Conservation (phyloP, 805 yeast genomes). For the Suhomyces sp. region DNA sequence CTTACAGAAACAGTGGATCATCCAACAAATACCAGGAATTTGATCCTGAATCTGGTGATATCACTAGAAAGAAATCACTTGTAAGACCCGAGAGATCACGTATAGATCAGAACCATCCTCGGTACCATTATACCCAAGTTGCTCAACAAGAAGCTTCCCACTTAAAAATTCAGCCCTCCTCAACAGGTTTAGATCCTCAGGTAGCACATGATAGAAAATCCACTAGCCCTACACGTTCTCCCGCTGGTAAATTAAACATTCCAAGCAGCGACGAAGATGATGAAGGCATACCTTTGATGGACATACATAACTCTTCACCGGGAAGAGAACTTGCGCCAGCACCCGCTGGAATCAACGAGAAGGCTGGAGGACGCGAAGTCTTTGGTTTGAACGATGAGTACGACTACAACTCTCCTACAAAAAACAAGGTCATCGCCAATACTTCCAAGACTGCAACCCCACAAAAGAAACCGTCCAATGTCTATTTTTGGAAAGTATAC, state of each 20-base stretch:
- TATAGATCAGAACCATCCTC: conserved; percentile 66
- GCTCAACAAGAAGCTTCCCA: conserved; percentile 64
- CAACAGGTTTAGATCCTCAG: conserved; percentile 67
- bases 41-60: conserved; percentile 38
- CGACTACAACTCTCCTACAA: conserved; percentile 23
- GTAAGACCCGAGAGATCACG: conserved; percentile 81
- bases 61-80: conserved; percentile 61
- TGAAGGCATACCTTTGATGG: conserved; percentile 45
- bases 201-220: conserved; percentile 22
- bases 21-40: conserved; percentile 35
- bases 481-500: conserved; percentile 73
- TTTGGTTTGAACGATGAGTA: conserved; percentile 63
- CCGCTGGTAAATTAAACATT: background rate
- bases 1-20: conserved; percentile 26
- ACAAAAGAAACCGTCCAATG: conserved; percentile 17
- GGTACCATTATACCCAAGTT: conserved; percentile 72
- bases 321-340: conserved; percentile 1
- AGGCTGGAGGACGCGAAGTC: conserved; percentile 43
- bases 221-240: conserved; percentile 2
- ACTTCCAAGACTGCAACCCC: conserved; percentile 12
- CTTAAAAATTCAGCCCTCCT: conserved; percentile 62
- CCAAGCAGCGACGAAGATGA: conserved; percentile 19
- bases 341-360: background rate
- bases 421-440: conserved; percentile 23
- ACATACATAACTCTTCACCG: conserved; percentile 22